A percentile compares a stretch with the other conserved stretches of the same genome.
Conservation (phyloP, 2,329 filamentous ascomycete species). For the Xylaria sp. region DNA sequence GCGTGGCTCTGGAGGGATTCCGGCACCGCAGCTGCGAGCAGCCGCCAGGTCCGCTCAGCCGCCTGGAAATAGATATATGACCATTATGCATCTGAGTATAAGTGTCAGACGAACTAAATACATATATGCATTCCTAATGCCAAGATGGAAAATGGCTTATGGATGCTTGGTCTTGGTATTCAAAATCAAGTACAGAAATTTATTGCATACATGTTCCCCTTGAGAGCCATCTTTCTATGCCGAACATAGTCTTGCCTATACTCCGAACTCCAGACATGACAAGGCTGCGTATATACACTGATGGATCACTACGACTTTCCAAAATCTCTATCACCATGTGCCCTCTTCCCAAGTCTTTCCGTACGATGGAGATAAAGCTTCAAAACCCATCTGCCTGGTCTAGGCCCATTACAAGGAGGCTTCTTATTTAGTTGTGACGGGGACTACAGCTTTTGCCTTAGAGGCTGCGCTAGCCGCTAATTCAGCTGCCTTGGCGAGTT, state of each 20-base stretch:
- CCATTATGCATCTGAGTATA: too few species aligned
- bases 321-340: not conserved
- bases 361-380: not conserved
- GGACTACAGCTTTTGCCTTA: slow-evolving; percentile 52
- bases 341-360: not conserved
- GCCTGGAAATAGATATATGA: too few species aligned
- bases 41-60: not conserved
- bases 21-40: not conserved
- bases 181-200: too few species aligned
- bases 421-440: slow-evolving; percentile 46
- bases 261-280: slow-evolving; percentile 14
- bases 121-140: too few species aligned
- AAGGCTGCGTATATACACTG: slow-evolving; percentile 5
- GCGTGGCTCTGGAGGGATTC: not conserved
- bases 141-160: too few species aligned
- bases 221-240: too few species aligned
- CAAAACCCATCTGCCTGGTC: not conserved
- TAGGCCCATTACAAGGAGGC: not conserved
- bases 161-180: too few species aligned
- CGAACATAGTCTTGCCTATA: slow-evolving; percentile 7
- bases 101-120: too few species aligned
- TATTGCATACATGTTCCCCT: too few species aligned
- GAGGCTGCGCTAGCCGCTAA: slow-evolving; percentile 54
- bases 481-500: slow-evolving; percentile 68
- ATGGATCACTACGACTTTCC: slow-evolving; percentile 3